Base-by-base conservation (phyloP, 805 yeast species). In the Danielia oregonensis region DNA sequence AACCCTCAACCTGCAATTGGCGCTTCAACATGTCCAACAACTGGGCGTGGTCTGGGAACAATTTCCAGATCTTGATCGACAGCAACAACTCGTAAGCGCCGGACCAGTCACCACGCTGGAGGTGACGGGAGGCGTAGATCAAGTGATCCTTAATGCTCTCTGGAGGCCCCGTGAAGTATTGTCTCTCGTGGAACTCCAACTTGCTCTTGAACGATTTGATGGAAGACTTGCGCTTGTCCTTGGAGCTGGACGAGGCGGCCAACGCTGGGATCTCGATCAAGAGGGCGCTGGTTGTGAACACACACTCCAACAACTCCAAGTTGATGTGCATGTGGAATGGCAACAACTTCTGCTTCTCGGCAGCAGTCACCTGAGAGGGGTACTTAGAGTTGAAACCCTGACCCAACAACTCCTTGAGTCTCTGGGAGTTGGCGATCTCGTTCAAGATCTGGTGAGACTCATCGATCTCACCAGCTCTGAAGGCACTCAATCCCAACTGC, bases 301-400 rank as follows among this genome's bases (percentile, higher is more conserved):
- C 95, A 58, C 94, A 84, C 66, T 93, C 98, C 47, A 93, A 74
- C 54, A 93, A 78, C 70, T 94, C 97, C 51, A 91, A 71, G 65
- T 93, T 93, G 62, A 93, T 91, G 67, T 93, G 99, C 85, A 87
- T 88, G 68, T 93, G 98, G 82, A 84, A 93, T 39, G 99, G 99
- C 58, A 93, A 72, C 59, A 88, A 76, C 58, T 89, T 80, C 64
- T 82, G 91, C 52, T 72, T 78, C 55, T 84, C 95, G 42, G 73
- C 76, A 29, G 72, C 63, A 17, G 78, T 58, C 12, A 72, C 68
- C 57, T 68, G 66, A 51, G 73, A 76, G 36, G 75, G 70, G 58
- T 74, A 80, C 63, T 88, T 82, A 58, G 82, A 82, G 48, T 52
- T 60, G 52, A 77, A 70, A 35, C 95, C 94, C 70, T 91, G 98